Evolutionary conservation across 768 basidiomycete genomes (phyloP).

Genomic region (Leccinum fibrillosum): DNA sequence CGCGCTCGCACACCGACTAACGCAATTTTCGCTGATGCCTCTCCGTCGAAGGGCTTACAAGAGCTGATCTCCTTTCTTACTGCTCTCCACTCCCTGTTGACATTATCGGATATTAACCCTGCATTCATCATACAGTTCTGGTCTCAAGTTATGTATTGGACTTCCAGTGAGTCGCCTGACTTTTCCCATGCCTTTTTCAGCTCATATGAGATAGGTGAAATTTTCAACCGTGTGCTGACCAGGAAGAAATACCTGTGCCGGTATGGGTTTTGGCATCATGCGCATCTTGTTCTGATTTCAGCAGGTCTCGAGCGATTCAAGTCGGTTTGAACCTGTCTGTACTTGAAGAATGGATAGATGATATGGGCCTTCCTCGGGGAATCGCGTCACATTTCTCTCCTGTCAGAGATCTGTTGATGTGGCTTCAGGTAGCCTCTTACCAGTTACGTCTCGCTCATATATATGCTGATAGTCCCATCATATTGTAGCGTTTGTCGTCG

Average conservation of each 20-base stretch:
- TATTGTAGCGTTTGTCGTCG: conserved; percentile 71
- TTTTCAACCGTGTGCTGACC: conserved; percentile 82
- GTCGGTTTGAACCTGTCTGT: conserved; percentile 82
- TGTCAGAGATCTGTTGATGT: conserved; percentile 77
- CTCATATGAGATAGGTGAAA: conserved; percentile 54
- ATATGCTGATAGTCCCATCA: neutral
- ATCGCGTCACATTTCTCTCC: conserved; percentile 80
- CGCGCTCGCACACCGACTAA: conserved; percentile 52
- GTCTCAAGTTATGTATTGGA: conserved; percentile 99
- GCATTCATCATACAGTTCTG: conserved; percentile 85
- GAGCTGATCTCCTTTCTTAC: conserved; percentile 80
- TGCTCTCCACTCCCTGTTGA: conserved; percentile 78
- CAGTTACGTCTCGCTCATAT: neutral
- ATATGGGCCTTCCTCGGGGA: conserved; percentile 75
- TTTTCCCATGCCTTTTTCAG: neutral
- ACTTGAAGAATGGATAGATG: conserved; percentile 90
- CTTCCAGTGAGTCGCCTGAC: conserved; percentile 67
- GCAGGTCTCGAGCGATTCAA: conserved; percentile 78
- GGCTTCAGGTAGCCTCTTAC: conserved; percentile 64
- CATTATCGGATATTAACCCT: conserved; percentile 88
- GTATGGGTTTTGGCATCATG: conserved; percentile 34
- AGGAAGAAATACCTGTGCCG: conserved; percentile 95
- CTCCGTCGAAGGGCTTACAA: conserved; percentile 41
- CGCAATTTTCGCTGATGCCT: conserved; percentile 46
- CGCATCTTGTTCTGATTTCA: conserved; percentile 8